Evolutionary conservation across 768 basidiomycete genomes (phyloP), one percentile per base, ranked within the genome.

Genomic region (Calocybe indica): DNA sequence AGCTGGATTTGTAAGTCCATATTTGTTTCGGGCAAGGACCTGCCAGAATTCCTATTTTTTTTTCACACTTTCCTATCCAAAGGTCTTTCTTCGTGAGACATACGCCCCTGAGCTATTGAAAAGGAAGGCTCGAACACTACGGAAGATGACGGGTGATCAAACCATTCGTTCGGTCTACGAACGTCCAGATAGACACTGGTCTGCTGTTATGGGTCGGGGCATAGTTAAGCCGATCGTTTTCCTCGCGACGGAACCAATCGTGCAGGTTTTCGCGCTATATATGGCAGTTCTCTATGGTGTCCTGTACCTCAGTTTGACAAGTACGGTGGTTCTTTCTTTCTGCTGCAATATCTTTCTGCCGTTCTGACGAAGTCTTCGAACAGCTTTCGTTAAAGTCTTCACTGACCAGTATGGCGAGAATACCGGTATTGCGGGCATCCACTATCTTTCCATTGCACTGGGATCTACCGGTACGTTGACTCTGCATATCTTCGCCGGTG

Each of bases 391-490:
- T 40, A 74, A 74, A 33, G 77, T 80, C 30, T 80, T 74, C 49
- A 65, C 70, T 35, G 58, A 65, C 1, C 56, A 70, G 12, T 85
- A 84, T 54, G 58, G 69, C 7, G 59, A 83, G 60, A 46, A 61
- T 0, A 60, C 71, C 6, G 82, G 82, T 0, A 75, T 80, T 49
- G 67, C 78, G 1, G 79, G 81, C 0, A 55, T 83, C n/a, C 75
- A 84, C 55, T 86, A 85, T 54, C 62, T 85, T 43, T 71, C 82
- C 1, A 71, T 84, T 41, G 81, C 79, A 0, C 43, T 83, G 6
- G 83, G 83, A 12, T 66, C 66, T 41, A 65, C 66, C 5, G 14
- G 53, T 82, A 30, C 22, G 22, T 22, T 22, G 22, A 4, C 22
- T 22, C 22, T 22, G 22, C 14, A 55, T 71, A 40, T 55, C 56